Evolutionary conservation across 2,329 filamentous ascomycete species (phyloP).

Genomic region (Apiospora arundinis): DNA sequence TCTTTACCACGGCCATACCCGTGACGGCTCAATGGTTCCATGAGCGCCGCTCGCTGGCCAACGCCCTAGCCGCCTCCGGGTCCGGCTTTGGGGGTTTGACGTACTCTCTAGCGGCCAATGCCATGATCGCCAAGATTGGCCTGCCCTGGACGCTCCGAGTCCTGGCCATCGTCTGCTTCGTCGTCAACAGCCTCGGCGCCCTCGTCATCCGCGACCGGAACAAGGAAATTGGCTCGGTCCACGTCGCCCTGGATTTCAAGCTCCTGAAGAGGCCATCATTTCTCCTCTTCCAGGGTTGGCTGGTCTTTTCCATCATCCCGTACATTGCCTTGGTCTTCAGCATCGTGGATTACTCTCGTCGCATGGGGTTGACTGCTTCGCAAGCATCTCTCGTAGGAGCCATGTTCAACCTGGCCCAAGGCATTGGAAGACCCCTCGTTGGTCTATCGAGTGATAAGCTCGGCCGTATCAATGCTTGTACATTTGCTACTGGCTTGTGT

Average conservation of each 20-base stretch:
- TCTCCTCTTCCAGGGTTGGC: constrained; percentile 69
- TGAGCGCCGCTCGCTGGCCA: constrained; percentile 71
- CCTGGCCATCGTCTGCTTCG: constrained; percentile 51
- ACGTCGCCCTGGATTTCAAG: constrained; percentile 68
- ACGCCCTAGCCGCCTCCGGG: constrained; percentile 71
- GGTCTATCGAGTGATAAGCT: constrained; percentile 74
- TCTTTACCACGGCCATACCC: constrained; percentile 72
- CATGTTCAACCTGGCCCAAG: constrained; percentile 72
- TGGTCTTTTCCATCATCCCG: constrained; percentile 73
- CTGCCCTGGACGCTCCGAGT: constrained; percentile 64
- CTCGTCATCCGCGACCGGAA: constrained; percentile 75
- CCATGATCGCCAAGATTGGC: constrained; percentile 70
- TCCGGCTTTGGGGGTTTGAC: constrained; percentile 76
- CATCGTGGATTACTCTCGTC: constrained; percentile 73
- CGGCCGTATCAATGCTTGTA: constrained; percentile 77
- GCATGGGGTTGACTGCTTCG: constrained; percentile 68
- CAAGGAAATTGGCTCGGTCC: constrained; percentile 69
- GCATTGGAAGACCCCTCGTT: constrained; percentile 72
- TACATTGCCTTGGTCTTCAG: constrained; percentile 82
- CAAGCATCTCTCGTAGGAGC: constrained; percentile 77
- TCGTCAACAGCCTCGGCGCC: constrained; percentile 62
- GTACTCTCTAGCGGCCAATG: constrained; percentile 71
- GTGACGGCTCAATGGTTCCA: constrained; percentile 79
- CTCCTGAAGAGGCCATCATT: constrained; percentile 70
- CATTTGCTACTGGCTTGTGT: constrained; percentile 66